Evolutionary conservation across 225 moss, liverwort and hornwort species (phyloP).

Genomic region (Pleurozium schreberi): DNA sequence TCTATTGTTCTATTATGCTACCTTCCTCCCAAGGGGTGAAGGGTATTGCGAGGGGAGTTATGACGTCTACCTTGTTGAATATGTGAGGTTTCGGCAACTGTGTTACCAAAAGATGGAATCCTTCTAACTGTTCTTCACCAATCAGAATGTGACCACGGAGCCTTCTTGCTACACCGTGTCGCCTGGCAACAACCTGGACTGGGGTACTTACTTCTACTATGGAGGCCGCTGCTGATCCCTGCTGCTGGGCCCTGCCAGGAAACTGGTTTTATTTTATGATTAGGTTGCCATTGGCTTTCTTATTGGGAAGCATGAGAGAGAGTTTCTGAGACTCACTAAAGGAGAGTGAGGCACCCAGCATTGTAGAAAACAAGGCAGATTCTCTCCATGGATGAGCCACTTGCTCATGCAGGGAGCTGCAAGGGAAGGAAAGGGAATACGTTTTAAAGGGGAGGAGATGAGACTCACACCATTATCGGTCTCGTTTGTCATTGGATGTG

Average conservation of each 20-base stretch:
- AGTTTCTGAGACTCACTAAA: neutral
- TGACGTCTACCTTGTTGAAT: neutral
- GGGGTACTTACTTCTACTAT: constrained; percentile 35
- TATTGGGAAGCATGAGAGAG: neutral
- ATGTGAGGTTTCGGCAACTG: neutral
- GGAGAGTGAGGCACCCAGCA: neutral
- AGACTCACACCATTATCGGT: neutral
- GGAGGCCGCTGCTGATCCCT: constrained; percentile 28
- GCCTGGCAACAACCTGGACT: constrained; percentile 3
- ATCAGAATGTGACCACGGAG: constrained; percentile 19
- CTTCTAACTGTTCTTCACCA: neutral
- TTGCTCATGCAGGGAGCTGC: constrained; percentile 2
- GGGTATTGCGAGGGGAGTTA: neutral
- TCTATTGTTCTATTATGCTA: neutral
- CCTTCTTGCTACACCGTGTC: constrained; percentile 34
- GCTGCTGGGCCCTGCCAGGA: neutral
- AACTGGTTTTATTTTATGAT: neutral
- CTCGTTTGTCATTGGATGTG: neutral
- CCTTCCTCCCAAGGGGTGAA: neutral
- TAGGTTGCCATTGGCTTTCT: neutral
- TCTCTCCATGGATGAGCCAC: neutral
- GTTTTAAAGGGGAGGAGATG: neutral
- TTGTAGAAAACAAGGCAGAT: neutral
- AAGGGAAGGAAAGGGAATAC: neutral
- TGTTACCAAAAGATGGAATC: neutral